Conservation (phyloP, 768 basidiomycete species). For the Chiua virens region DNA sequence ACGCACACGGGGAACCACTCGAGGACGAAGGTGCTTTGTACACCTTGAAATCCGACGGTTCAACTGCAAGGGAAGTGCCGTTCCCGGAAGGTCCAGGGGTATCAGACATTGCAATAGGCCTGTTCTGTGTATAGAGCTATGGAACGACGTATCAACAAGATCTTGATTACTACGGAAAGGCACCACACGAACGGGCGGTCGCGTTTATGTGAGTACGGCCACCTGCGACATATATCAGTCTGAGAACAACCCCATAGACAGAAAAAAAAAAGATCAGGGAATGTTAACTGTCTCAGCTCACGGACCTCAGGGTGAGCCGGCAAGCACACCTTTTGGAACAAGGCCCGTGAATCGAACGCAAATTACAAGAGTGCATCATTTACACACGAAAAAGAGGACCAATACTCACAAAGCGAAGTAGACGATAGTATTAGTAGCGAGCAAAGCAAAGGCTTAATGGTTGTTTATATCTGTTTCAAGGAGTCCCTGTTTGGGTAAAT, state of each 20-base stretch:
- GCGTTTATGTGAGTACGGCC: background rate
- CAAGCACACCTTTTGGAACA: constrained; percentile 73
- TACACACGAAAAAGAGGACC: constrained; percentile 2
- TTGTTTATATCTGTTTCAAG: constrained; percentile 18
- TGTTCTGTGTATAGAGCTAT: constrained; percentile 14
- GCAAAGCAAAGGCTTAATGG: background rate
- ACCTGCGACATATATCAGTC: constrained; percentile 6
- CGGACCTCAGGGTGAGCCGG: constrained; percentile 69
- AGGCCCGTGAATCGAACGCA: constrained; percentile 76
- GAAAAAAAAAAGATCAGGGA: constrained; percentile 43
- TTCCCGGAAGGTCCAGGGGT: constrained; percentile 8
- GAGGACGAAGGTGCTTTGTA: constrained; percentile 44
- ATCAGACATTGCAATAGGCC: constrained; percentile 27
- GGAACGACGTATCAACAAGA: constrained; percentile 16
- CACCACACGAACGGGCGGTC: constrained; percentile 10
- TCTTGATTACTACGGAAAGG: constrained; percentile 7
- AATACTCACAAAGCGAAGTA: constrained; percentile 13
- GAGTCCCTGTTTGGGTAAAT: background rate
- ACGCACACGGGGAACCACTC: constrained; percentile 36
- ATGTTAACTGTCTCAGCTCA: constrained; percentile 67
- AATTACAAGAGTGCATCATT: constrained; percentile 77
- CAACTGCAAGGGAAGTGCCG: background rate
- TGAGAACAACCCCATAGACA: background rate
- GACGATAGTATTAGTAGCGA: background rate
- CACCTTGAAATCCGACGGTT: constrained; percentile 42